Base-by-base conservation (phyloP, 495 filamentous ascomycete genomes). In the Lasiosphaeris hirsuta region DNA sequence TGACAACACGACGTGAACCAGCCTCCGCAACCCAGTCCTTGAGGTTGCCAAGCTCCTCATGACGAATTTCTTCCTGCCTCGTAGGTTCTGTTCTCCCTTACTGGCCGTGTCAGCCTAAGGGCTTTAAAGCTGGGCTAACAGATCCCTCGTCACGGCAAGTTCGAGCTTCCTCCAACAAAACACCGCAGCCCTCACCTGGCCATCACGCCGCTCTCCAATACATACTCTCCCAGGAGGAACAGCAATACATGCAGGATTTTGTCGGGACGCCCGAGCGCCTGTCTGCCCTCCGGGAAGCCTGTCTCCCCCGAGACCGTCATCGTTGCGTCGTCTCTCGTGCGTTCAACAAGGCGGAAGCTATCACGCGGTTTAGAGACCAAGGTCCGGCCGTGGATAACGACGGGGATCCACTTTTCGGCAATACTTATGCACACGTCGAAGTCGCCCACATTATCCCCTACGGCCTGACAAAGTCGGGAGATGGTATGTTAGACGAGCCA, bases 101-200 rank as follows among this genome's bases (percentile, higher is more conserved):
- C n/a, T n/a, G n/a, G n/a, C n/a, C n/a, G n/a, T n/a, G n/a, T n/a
- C n/a, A n/a, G n/a, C n/a, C n/a, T n/a, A n/a, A n/a, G n/a, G n/a
- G n/a, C n/a, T n/a, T n/a, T n/a, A n/a, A n/a, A n/a, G n/a, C n/a
- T n/a, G n/a, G n/a, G n/a, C n/a, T n/a, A n/a, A n/a, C n/a, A n/a
- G n/a, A n/a, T n/a, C n/a, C n/a, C n/a, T n/a, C n/a, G n/a, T n/a
- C n/a, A n/a, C n/a, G n/a, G n/a, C n/a, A n/a, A 66, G 60, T 67
- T n/a, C 63, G 59, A 57, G 61, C 61, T 14, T 53, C 64, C 39
- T 54, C 59, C 14, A 52, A 56, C 37, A 65, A 51, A 45, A 65
- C 59, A 10, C 63, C 59, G 10, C 59, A 65, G 44, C 61, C 59
- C 33, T 54, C 64, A 10, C 64, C 61, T 11, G 46, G 46, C 40